Conservation (phyloP, 352 stramenopile genomes). For the Pythium oligandrum region DNA sequence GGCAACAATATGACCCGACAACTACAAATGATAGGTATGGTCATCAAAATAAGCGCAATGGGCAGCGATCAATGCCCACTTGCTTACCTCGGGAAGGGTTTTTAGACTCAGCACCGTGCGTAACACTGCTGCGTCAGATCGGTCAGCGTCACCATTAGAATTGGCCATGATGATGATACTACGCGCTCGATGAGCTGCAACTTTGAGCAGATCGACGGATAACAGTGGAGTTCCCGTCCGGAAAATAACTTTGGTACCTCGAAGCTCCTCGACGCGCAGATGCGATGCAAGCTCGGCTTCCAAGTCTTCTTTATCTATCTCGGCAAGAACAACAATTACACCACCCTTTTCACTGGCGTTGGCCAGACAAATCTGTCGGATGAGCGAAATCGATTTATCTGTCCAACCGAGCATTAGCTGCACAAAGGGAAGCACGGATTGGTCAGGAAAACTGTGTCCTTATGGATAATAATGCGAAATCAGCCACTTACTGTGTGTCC, state of each 20-base stretch:
- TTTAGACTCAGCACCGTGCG: slow-evolving; percentile 81
- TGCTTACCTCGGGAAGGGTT: slow-evolving; percentile 45
- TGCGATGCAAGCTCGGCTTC: slow-evolving; percentile 63
- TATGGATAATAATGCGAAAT: not conserved
- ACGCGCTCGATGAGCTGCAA: slow-evolving; percentile 64
- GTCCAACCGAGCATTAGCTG: slow-evolving; percentile 85
- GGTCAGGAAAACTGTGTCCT: not conserved
- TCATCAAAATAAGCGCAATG: too few relatives aligned
- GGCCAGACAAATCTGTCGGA: slow-evolving; percentile 81
- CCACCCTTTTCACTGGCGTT: slow-evolving; percentile 85
- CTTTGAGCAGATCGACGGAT: slow-evolving; percentile 76
- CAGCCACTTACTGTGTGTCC: slow-evolving; percentile 59
- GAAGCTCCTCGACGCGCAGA: slow-evolving; percentile 50
- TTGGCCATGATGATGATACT: slow-evolving; percentile 83
- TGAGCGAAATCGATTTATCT: slow-evolving; percentile 82
- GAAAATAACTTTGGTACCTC: slow-evolving; percentile 77
- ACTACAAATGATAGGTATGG: slow-evolving; percentile 10
- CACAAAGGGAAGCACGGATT: slow-evolving; percentile 1
- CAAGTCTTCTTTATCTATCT: slow-evolving; percentile 74
- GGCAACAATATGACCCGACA: slow-evolving; percentile 77
- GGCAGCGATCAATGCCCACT: too few relatives aligned
- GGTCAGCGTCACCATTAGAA: slow-evolving; percentile 66
- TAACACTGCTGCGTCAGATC: slow-evolving; percentile 72
- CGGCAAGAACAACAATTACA: slow-evolving; percentile 71
- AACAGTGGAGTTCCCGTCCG: slow-evolving; percentile 74